phyloP scores from a whole-genome alignment of 305 asterid genomes.

The Fraxinus angustifolia region DNA sequence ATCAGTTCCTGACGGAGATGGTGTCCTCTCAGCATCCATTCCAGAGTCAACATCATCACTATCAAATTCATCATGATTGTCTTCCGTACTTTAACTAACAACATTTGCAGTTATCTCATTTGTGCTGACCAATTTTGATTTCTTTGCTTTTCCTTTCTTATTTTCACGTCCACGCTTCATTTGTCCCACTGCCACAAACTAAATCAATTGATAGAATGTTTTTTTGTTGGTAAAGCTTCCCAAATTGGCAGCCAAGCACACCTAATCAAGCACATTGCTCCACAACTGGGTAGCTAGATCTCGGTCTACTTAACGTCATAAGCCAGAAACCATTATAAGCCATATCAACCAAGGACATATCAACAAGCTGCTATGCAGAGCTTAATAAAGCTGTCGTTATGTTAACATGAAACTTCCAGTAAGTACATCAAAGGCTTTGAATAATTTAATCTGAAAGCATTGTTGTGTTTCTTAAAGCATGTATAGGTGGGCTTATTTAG shows the following conservation, averaged over 20 bases:
- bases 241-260: conserved; percentile 18
- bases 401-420: not conserved
- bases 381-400: not conserved
- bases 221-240: conserved; percentile 2
- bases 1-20: conserved; percentile 39
- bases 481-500: too few species aligned
- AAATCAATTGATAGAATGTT: conserved; percentile 12
- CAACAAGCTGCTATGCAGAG: not conserved
- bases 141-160: conserved; percentile 64
- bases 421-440: not conserved
- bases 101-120: conserved; percentile 50
- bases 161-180: conserved; percentile 78
- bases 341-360: conserved; percentile 2
- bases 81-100: conserved; percentile 45
- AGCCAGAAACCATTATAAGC: not conserved
- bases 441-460: not conserved
- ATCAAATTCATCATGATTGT: conserved; percentile 56
- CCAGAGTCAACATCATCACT: conserved; percentile 68
- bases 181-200: not conserved
- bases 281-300: not conserved
- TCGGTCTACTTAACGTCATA: conserved; percentile 25
- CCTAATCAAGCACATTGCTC: not conserved
- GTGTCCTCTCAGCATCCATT: conserved; percentile 52
- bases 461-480: not conserved
- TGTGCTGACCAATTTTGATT: conserved; percentile 41